phyloP scores from a whole-genome alignment of 495 filamentous ascomycete species.

The Aspergillus avenaceus region DNA sequence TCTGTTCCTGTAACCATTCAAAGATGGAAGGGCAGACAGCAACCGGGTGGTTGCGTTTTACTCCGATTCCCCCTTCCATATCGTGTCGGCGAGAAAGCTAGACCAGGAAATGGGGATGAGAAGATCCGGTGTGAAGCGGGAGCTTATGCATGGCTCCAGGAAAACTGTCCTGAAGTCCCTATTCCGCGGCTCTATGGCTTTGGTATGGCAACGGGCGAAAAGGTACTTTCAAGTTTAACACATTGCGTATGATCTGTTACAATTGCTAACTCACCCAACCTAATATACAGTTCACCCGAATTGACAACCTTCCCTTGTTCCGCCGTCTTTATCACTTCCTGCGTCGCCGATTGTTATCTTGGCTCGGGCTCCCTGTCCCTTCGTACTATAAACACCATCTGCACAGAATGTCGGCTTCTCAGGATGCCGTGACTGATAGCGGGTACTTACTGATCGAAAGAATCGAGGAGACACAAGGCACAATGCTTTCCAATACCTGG shows the following conservation, averaged over 20 bases:
- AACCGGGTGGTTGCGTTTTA: slow-evolving; percentile 12
- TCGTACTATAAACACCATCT: neutral
- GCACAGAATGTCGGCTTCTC: too few species aligned
- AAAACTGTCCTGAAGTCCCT: slow-evolving; percentile 4
- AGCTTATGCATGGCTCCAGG: slow-evolving; percentile 27
- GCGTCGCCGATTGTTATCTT: neutral
- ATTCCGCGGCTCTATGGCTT: neutral
- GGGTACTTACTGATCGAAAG: neutral
- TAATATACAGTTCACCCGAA: neutral
- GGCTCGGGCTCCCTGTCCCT: neutral
- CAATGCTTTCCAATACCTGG: neutral
- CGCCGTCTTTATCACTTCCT: neutral
- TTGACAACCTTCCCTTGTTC: neutral
- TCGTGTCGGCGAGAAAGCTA: slow-evolving; percentile 23
- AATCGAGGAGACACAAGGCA: neutral
- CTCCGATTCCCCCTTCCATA: slow-evolving; percentile 32
- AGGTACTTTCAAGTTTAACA: neutral
- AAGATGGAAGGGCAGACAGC: slow-evolving; percentile 12
- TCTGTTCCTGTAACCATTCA: slow-evolving; percentile 24
- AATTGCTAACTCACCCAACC: too few species aligned
- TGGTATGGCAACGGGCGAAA: neutral
- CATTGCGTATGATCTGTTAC: neutral
- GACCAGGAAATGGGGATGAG: slow-evolving; percentile 27
- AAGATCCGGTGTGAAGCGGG: slow-evolving; percentile 30
- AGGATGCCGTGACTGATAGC: neutral